Evolutionary conservation across 2,329 filamentous ascomycete genomes (phyloP), one percentile per base, ranked within the genome.

Genomic region (Paracoccidioides lutzii): DNA sequence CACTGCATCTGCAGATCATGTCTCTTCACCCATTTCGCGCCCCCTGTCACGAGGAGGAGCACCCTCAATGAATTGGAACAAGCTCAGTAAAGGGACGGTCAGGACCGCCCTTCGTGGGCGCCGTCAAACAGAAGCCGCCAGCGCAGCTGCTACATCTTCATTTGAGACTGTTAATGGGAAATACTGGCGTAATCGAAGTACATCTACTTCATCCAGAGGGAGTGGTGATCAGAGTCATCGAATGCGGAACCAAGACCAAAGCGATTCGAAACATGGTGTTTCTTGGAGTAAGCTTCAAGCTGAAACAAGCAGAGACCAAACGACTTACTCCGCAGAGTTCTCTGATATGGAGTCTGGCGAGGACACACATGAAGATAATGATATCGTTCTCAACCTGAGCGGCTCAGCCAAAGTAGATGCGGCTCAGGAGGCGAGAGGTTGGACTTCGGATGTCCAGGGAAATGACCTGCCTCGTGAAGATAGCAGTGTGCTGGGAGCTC

Each of bases 51-150:
- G 60, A 38, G 64, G 54, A 52, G 65, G 64, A 10, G 60, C 64
- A 30, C 66, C 67, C 8, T 64, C 65, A 1, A 65, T 68, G n/a
- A 73, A 68, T 55, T 76, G 74, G 75, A 76, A 77, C 52, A 67
- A 72, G 56, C 69, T 69, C 22, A 70, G 68, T 30, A 72, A 71
- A 50, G 66, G 65, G 45, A 66, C 68, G 7, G 67, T 76, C 48
- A 66, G 75, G 42, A 77, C 72, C 14, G 70, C 70, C 0, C 69
- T 76, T 53, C 65, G 69, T 33, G 64, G 63, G 54, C 63, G 65
- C 38, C 60, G 59, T 30, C n/a, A 57, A n/a, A 59, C 55, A 15
- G 58, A 58, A 28, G 62, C 56, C 4, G 49, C 48, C 6, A 55
- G 55, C 30, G 42, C 38, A 3, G 38, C 28, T 10, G 35, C 53